Evolutionary conservation across 176 grass and related monocot species (phyloP).

Genomic region (Chrysopogon serrulatus): DNA sequence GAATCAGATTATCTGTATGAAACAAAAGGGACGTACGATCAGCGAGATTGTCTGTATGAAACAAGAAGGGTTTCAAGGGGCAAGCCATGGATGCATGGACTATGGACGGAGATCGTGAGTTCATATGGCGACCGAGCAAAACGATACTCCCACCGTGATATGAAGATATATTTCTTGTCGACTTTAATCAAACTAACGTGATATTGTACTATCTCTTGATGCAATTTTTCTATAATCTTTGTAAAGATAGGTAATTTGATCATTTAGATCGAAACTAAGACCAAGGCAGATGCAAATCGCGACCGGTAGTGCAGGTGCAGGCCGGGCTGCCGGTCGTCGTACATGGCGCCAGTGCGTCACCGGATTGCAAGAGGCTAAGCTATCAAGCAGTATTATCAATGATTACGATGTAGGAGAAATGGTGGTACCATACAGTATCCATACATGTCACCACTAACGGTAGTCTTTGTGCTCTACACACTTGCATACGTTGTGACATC

Average conservation of each 20-base stretch:
- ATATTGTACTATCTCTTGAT: neutral
- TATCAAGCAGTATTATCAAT: constrained; percentile 10
- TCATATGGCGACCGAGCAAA: neutral
- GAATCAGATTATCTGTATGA: neutral
- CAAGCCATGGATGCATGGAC: neutral
- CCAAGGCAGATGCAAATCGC: neutral
- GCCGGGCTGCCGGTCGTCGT: no score
- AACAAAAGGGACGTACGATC: no score
- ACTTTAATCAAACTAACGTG: no score
- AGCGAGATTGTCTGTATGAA: no score
- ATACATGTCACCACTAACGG: neutral
- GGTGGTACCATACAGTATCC: neutral
- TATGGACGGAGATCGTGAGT: neutral
- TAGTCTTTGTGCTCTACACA: neutral
- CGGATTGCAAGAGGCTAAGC: neutral
- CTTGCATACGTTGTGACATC: neutral
- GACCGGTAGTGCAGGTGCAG: neutral
- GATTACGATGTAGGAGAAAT: neutral
- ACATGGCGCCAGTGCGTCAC: neutral
- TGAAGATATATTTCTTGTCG: no score
- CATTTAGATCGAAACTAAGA: neutral
- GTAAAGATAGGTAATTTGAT: neutral
- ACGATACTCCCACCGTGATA: no score
- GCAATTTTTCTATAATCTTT: neutral
- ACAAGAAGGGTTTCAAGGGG: no score